These are phyloP conservation scores for Suaeda aralocaspica DNA, from an alignment of 148 eudicot genomes.

Conservation along the genomic window DNA sequence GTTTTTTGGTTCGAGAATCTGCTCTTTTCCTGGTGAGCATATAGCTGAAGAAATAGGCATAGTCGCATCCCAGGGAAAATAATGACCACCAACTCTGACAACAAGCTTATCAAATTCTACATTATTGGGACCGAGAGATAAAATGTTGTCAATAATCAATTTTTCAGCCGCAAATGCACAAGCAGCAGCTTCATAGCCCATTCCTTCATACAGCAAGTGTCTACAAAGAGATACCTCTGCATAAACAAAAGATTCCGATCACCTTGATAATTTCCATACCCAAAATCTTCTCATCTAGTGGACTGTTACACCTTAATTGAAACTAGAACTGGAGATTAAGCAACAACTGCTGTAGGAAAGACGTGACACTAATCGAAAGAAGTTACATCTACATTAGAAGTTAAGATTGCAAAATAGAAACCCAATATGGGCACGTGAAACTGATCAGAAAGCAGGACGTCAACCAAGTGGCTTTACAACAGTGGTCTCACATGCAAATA, in stretches of 20 bases:
- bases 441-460: neutral
- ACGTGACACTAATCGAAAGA: neutral
- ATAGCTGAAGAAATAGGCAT: conserved; percentile 37
- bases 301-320: neutral
- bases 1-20: conserved; percentile 36
- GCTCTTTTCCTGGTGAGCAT: conserved; percentile 28
- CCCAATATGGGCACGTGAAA: neutral
- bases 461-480: neutral
- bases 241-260: conserved; percentile 15
- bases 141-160: conserved; percentile 28
- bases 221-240: conserved; percentile 41
- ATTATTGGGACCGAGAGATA: conserved; percentile 31
- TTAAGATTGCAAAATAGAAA: neutral
- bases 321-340: neutral
- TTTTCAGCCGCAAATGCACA: conserved; percentile 41
- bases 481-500: neutral
- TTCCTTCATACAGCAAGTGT: conserved; percentile 41
- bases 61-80: conserved; percentile 50
- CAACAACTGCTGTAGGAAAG: neutral
- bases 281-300: neutral
- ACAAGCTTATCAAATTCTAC: conserved; percentile 33
- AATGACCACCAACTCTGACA: conserved; percentile 45
- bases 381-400: neutral
- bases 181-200: conserved; percentile 52
- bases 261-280: neutral